Evolutionary conservation across 257 asterid species (phyloP).

Genomic region (Scutellaria galericulata): DNA sequence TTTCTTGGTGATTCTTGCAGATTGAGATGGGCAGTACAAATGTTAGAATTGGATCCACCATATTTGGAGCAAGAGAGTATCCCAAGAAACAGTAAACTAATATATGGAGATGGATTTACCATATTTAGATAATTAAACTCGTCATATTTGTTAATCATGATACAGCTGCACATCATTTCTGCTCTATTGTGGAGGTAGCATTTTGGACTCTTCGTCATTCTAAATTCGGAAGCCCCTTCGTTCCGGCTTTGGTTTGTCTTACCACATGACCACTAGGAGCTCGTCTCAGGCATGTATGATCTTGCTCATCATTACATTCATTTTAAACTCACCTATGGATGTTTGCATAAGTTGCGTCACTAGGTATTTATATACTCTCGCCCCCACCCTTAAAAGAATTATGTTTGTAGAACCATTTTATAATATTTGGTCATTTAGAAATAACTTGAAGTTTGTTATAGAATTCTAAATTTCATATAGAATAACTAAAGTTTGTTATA

Average conservation of each 20-base stretch:
- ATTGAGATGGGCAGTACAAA: constrained; percentile 96
- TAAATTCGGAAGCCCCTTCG: background rate
- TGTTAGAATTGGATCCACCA: constrained; percentile 96
- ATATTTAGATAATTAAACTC: background rate
- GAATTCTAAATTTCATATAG: too few relatives aligned
- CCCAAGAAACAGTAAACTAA: constrained; percentile 52
- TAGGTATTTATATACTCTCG: too few relatives aligned
- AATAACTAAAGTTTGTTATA: too few relatives aligned
- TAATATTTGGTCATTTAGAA: too few relatives aligned
- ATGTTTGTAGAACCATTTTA: too few relatives aligned
- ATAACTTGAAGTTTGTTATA: too few relatives aligned
- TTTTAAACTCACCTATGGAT: background rate
- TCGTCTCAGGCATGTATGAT: background rate
- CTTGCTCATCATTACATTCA: background rate
- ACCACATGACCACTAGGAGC: background rate
- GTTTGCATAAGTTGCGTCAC: too few relatives aligned
- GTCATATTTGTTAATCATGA: constrained; percentile 3
- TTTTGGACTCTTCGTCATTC: background rate
- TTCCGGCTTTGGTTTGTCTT: background rate
- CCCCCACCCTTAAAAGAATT: too few relatives aligned
- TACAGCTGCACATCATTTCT: constrained; percentile 22
- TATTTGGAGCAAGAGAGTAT: constrained; percentile 93
- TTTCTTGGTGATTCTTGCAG: constrained; percentile 51
- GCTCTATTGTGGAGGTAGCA: constrained; percentile 13
- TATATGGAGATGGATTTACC: constrained; percentile 15